Base-by-base conservation (phyloP, 2,329 filamentous ascomycete species). In the Calonectria hongkongensis region DNA sequence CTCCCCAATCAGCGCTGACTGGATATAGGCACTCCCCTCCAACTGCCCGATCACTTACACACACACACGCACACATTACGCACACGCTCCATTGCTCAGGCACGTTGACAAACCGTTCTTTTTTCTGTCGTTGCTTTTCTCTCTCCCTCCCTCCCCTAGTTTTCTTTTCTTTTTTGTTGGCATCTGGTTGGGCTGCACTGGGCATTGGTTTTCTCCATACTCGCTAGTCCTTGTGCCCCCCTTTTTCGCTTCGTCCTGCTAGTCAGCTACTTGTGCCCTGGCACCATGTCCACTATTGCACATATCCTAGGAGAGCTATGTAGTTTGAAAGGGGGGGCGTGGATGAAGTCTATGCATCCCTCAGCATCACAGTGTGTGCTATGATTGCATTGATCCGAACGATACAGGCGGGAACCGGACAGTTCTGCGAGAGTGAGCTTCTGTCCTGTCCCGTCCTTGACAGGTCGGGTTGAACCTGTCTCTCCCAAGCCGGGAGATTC, bases 61-160 rank as follows among this genome's bases (percentile, higher is more conserved):
- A 33, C 72, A 73, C 43, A 45, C 43, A 36, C 33, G 10, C 43
- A 45, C 43, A 50, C 71, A 78, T 78, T 78, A 76, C 78, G 74
- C 74, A 79, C 73, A 74, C 75, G 72, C 74, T 75, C 36, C 63
- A 51, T 56, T 51, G 33, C 62, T 13, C 63, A 72, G 78, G 78
- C 75, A 79, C 72, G 76, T 79, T 72, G 45, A 75, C 71, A 76
- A 74, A 74, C 75, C 58, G 62, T 75, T 79, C 75, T 65, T 78
- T 78, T 73, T 68, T 70, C 39, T 63, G 54, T 33, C 12, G 56
- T 66, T 71, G 33, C 51, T 68, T 68, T 67, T 36, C 56, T 48
- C 58, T 25, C 48, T 72, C 74, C 67, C 48, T 72, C 74, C 67
- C 21, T 21, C 54, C 54, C 7, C 64, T 72, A 62, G 25, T 56